These are phyloP conservation scores for Termitomyces sp. DNA, from an alignment of 768 basidiomycete genomes.

Conservation along the genomic window DNA sequence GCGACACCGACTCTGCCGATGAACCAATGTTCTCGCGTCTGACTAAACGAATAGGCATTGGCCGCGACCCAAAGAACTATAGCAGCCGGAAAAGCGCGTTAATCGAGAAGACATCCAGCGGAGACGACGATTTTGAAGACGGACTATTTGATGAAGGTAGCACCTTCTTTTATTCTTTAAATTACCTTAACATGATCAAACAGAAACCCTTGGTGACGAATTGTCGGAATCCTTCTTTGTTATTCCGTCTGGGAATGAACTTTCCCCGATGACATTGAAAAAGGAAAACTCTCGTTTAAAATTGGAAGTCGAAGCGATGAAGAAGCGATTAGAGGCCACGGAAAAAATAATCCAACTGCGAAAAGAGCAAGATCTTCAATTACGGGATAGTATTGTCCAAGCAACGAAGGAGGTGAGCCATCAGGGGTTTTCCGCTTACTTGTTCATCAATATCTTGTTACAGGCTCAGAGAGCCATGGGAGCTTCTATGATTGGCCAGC, in stretches of 20 bases:
- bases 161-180: background rate
- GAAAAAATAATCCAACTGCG: constrained; percentile 66
- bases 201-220: constrained; percentile 49
- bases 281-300: constrained; percentile 70
- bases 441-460: background rate
- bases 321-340: constrained; percentile 56
- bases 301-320: constrained; percentile 55
- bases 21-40: constrained; percentile 60
- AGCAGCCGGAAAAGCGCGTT: constrained; percentile 13
- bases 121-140: constrained; percentile 57
- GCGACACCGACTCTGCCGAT: constrained; percentile 63
- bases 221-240: constrained; percentile 81
- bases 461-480: constrained; percentile 83
- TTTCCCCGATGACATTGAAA: constrained; percentile 47
- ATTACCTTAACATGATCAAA: background rate
- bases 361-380: constrained; percentile 74
- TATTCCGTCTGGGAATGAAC: constrained; percentile 61
- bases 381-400: constrained; percentile 78
- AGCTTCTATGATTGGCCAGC: constrained; percentile 58
- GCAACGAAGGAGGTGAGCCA: constrained; percentile 57
- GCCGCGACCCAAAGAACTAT: constrained; percentile 28
- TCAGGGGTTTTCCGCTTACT: constrained; percentile 7
- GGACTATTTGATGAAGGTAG: constrained; percentile 66
- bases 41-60: constrained; percentile 49
- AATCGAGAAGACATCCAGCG: constrained; percentile 18